Percentiles rank a stretch among this genome's conserved stretches.
phyloP scores from a whole-genome alignment of 2,329 filamentous ascomycete genomes.

The Leptodontidium sp. region DNA sequence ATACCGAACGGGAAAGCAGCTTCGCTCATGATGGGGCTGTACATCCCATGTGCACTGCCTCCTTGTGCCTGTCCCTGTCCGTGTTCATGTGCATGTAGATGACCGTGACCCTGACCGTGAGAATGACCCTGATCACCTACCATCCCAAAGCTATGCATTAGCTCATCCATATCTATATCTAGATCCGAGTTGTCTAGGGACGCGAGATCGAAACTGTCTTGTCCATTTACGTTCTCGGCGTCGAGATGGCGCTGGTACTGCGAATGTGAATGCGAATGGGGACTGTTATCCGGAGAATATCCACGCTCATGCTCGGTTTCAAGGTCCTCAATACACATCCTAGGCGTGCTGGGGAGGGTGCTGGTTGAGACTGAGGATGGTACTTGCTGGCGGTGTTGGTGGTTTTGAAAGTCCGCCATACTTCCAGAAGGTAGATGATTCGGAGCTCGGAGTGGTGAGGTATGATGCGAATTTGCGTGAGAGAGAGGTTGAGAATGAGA shows the following conservation, averaged over 20 bases:
- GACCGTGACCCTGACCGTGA: too few relatives aligned
- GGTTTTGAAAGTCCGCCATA: too few relatives aligned
- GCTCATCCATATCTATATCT: slow-evolving; percentile 6
- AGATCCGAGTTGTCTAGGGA: neutral
- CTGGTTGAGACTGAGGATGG: slow-evolving; percentile 5
- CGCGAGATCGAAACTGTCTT: slow-evolving; percentile 1
- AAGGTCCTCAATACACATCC: slow-evolving; percentile 13
- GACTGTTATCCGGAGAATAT: neutral
- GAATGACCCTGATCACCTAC: too few relatives aligned
- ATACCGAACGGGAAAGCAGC: slow-evolving; percentile 3
- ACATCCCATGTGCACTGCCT: neutral
- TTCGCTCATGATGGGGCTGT: neutral
- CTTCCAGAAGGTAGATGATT: too few relatives aligned
- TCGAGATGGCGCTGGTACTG: slow-evolving; percentile 1
- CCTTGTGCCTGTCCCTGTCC: neutral
- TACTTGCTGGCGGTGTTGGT: neutral
- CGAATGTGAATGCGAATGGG: neutral
- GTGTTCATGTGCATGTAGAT: neutral
- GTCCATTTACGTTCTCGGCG: neutral
- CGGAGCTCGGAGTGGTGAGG: neutral
- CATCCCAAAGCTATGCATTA: slow-evolving; percentile 18
- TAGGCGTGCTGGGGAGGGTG: slow-evolving; percentile 1
- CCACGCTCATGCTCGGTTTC: neutral
- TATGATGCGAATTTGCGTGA: neutral
- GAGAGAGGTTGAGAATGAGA: too few relatives aligned